These are phyloP conservation scores for Dichotomocladium elegans DNA, from an alignment of 371 early-diverging fungal species.

Conservation along the genomic window DNA sequence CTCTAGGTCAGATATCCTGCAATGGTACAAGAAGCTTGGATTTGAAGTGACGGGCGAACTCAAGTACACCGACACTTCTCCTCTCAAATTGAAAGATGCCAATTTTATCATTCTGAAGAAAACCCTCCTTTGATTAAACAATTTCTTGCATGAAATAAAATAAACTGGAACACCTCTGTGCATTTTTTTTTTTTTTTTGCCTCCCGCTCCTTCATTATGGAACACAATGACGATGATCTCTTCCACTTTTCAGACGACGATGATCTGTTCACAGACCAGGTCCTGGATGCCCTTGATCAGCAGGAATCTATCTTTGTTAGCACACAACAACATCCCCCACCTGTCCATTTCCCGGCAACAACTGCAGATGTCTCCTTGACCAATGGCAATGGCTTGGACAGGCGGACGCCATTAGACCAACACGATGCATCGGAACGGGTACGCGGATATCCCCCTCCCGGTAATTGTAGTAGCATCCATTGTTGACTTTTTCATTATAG, in stretches of 20 bases:
- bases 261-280: not conserved
- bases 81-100: slow-evolving; percentile 19
- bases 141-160: too few species aligned
- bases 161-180: not conserved
- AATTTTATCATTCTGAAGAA: slow-evolving; percentile 32
- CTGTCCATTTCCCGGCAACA: not conserved
- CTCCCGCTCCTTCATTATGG: not conserved
- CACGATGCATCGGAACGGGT: too few species aligned
- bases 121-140: too few species aligned
- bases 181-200: not conserved
- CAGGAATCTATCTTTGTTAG: slow-evolving; percentile 3
- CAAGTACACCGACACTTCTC: slow-evolving; percentile 31
- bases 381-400: not conserved
- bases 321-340: slow-evolving; percentile 4
- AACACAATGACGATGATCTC: not conserved
- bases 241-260: slow-evolving; percentile 3
- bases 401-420: not conserved
- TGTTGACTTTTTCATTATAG: not conserved
- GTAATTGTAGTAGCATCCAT: not conserved
- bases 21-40: slow-evolving; percentile 54
- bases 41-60: slow-evolving; percentile 48
- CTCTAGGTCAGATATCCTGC: slow-evolving; percentile 43
- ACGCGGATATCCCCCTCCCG: too few species aligned
- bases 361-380: not conserved
- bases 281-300: slow-evolving; percentile 5